Evolutionary conservation across 495 filamentous ascomycete species (phyloP), one percentile per base, ranked within the genome.

Genomic region (Talaromyces stipitatus): DNA sequence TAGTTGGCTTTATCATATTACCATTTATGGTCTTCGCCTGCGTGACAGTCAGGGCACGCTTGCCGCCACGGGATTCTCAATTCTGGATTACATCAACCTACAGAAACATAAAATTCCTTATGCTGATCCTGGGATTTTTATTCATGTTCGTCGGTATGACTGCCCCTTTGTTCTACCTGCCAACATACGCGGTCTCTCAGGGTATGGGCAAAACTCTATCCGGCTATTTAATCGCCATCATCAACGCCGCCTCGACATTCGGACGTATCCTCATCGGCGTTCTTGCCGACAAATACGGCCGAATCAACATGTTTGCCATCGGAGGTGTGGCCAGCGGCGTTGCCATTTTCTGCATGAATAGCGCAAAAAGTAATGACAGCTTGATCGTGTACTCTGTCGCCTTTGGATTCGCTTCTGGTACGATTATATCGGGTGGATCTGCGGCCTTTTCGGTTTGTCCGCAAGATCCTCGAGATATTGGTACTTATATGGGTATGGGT

Each of bases 61-160:
- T 82, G 7, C 72, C 77, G 14, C 71, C 72, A 4, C 56, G 76
- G 1, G 62, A 63, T 4, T 69, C 63, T 0, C 57, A 57, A 9
- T 76, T 81, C 64, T 74, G 71, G 47, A 28, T 80, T 3, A 57
- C 33, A 18, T 10, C n/a, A 0, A 76, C 78, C 0, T 77, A 78
- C 51, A 67, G 57, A 23, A 62, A 76, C 12, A 24, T 30, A 10
- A 55, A 18, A 6, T 52, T 55, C 30, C 27, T 59, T 14, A 33
- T 57, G 14, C 29, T 38, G 12, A 47, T 78, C 10, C 0, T 69
- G 18, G 80, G 66, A 4, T 63, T 62, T 7, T 86, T 87, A 65
- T 71, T 88, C 32, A 84, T 85, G 67, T 85, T 85, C 68, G 77
- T 80, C 59, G 86, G 85, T 32, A 76, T 85, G 58, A 87, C 84